phyloP scores from a whole-genome alignment of 805 yeast species.

The Suhomyces vadensis region DNA sequence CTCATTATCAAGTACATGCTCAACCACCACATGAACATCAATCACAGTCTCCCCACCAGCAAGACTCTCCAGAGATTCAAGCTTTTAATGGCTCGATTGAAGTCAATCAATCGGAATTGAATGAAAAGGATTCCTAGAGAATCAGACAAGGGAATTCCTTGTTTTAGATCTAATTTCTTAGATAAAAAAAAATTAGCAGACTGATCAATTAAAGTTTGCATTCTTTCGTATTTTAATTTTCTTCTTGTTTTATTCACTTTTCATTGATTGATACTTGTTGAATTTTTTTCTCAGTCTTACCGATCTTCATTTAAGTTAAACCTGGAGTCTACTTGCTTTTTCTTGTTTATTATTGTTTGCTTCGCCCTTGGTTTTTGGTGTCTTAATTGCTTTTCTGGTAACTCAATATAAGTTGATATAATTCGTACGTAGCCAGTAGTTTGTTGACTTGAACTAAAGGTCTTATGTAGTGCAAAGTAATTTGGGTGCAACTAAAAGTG shows the following conservation, averaged over 20 bases:
- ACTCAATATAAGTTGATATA: constrained; percentile 8
- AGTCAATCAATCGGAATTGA: not conserved
- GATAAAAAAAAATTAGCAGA: not conserved
- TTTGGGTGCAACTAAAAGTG: no score
- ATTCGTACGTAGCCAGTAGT: not conserved
- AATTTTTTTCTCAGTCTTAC: not conserved
- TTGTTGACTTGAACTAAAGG: no score
- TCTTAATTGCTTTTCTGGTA: not conserved
- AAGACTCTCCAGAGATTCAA: not conserved
- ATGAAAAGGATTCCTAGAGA: not conserved
- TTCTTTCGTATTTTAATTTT: not conserved
- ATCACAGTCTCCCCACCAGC: not conserved
- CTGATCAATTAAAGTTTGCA: not conserved
- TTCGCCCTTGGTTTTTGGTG: not conserved
- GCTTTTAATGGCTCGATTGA: not conserved
- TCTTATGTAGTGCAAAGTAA: no score
- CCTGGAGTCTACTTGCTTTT: constrained; percentile 1
- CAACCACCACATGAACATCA: not conserved
- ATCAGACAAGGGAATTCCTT: no score
- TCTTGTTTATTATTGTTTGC: not conserved
- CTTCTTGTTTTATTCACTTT: constrained; percentile 1
- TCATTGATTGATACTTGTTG: not conserved
- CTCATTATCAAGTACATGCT: not conserved
- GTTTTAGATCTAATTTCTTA: no score
- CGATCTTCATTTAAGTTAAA: not conserved